Evolutionary conservation across 2,329 filamentous ascomycete species (phyloP).

Genomic region (Aspergillus sp.): DNA sequence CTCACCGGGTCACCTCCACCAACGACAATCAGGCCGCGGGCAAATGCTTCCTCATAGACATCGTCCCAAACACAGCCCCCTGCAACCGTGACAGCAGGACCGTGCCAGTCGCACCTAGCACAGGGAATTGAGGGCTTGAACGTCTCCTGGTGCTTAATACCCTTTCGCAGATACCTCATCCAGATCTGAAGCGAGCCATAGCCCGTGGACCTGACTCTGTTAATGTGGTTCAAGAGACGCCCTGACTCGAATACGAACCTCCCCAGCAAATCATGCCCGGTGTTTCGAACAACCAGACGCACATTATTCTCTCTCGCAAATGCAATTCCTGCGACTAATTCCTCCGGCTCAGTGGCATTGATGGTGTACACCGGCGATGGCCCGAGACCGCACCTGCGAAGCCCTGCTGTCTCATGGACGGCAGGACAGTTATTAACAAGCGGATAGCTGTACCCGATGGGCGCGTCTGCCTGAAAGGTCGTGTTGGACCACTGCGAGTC

Average conservation of each 20-base stretch:
- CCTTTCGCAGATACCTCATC: slow-evolving; percentile 7
- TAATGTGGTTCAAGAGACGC: not conserved
- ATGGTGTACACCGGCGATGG: slow-evolving; percentile 26
- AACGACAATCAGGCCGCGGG: slow-evolving; percentile 7
- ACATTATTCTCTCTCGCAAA: slow-evolving; percentile 10
- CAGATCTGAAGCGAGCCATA: slow-evolving; percentile 14
- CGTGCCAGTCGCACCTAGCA: not conserved
- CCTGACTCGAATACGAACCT: not conserved
- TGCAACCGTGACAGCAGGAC: slow-evolving; percentile 7
- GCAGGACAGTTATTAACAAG: slow-evolving; percentile 27
- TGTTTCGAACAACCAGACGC: slow-evolving; percentile 6
- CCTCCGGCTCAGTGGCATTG: slow-evolving; percentile 14
- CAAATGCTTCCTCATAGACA: slow-evolving; percentile 9
- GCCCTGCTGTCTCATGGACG: slow-evolving; percentile 22
- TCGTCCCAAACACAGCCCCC: slow-evolving; percentile 14
- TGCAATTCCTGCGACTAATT: slow-evolving; percentile 3
- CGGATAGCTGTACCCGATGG: slow-evolving; percentile 29
- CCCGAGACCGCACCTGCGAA: slow-evolving; percentile 27
- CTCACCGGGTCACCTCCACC: slow-evolving; percentile 9
- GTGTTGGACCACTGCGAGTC: slow-evolving; percentile 25
- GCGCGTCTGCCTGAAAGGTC: slow-evolving; percentile 26
- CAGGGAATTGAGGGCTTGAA: not conserved
- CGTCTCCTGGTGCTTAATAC: not conserved
- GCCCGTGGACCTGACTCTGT: slow-evolving; percentile 1
- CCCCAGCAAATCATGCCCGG: slow-evolving; percentile 9